Base-by-base conservation (phyloP, 768 basidiomycete species). In the Pisolithus orientalis region DNA sequence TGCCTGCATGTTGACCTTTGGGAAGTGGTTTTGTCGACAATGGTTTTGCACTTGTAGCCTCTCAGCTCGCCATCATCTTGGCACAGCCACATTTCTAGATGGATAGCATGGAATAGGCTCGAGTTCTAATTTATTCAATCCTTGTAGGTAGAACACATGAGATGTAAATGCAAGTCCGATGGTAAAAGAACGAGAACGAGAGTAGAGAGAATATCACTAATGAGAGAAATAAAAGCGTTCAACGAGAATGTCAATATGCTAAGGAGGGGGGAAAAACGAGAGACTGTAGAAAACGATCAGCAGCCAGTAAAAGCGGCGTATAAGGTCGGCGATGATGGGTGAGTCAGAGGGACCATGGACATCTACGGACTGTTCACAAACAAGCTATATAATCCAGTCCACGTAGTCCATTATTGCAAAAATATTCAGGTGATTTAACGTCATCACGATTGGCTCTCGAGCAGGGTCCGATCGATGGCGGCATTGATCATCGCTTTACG, bases 401-500 rank as follows among this genome's bases (percentile, higher is more conserved):
- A 39, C 13, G n/a, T 34, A 13, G 25, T 34, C 50, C 34, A 39
- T 31, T 14, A 31, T 9, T 16, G 28, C 14, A 5, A 5, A 29
- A 6, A 31, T 28, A 21, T 21, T 21, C 7, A 25, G 25, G 6
- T 9, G 25, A 42, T 25, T 21, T 27, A 11, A 34, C 4, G 16
- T 37, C 39, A 47, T 47, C 34, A 54, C 46, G 70, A 68, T 39
- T 82, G 83, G 53, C 71, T 34, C 5, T 34, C 74, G 29, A 88
- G 72, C 52, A 92, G 72, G 40, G 81, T 74, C 50, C 83, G 74
- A 63, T 92, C 89, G 56, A 94, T 91, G 13, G 83, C 78, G 45
- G 81, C 76, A 57, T 93, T 94, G 68, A 94, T 90, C 27, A 76
- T 74, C 27, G 74, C 72, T 69, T 93, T 90, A 52, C 85, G 79